Evolutionary conservation across 2,329 filamentous ascomycete genomes (phyloP).

Genomic region (Tolypocladium guangdongense): DNA sequence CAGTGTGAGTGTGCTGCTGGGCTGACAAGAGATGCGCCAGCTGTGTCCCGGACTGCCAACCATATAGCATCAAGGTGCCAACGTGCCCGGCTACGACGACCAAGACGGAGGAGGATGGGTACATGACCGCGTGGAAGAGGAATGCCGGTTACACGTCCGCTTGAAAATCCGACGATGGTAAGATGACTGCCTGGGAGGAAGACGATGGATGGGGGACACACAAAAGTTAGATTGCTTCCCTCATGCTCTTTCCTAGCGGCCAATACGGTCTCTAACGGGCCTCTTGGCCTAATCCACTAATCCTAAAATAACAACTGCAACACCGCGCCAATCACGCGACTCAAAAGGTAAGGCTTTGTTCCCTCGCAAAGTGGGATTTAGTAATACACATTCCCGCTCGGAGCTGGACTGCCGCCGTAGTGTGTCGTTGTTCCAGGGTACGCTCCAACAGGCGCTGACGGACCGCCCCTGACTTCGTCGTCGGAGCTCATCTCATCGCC

Average conservation of each 20-base stretch:
- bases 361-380: constrained; percentile 2
- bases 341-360: too few species aligned
- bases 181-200: background rate
- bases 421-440: constrained; percentile 37
- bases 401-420: constrained; percentile 19
- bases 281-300: too few species aligned
- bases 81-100: constrained; percentile 6
- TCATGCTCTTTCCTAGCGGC: too few species aligned
- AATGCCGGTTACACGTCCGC: background rate
- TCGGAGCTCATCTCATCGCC: constrained; percentile 26
- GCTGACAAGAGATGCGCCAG: constrained; percentile 2
- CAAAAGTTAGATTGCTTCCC: background rate
- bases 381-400: constrained; percentile 27
- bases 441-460: constrained; percentile 30
- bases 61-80: constrained; percentile 7
- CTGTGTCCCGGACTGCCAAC: constrained; percentile 13
- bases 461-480: constrained; percentile 20
- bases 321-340: background rate
- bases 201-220: background rate
- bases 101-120: background rate
- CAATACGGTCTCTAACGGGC: too few species aligned
- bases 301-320: background rate
- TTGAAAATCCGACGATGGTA: background rate
- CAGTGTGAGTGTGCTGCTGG: background rate
- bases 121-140: background rate